Percentiles rank a stretch among this genome's conserved stretches.
Conservation (phyloP, 371 early-diverging fungal species). For the Rhizomucor pusillus region DNA sequence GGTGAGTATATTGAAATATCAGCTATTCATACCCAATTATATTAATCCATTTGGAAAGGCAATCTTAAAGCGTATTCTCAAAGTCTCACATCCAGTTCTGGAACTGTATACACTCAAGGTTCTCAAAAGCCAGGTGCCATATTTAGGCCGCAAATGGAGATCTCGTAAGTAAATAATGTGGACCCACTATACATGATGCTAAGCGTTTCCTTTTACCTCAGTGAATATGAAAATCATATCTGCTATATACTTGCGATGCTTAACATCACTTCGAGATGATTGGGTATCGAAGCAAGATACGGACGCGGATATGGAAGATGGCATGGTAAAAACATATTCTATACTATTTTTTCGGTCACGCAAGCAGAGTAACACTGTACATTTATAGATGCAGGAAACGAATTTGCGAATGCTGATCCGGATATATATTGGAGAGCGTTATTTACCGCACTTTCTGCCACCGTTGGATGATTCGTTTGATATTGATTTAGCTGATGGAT, state of each 20-base stretch:
- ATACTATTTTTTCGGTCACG: too few species aligned
- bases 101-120: slow-evolving; percentile 77
- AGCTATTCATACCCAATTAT: neutral
- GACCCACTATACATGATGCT: neutral
- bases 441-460: slow-evolving; percentile 48
- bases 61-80: slow-evolving; percentile 73
- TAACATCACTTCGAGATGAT: slow-evolving; percentile 68
- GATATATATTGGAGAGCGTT: slow-evolving; percentile 62
- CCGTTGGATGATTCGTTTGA: slow-evolving; percentile 20
- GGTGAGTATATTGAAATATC: slow-evolving; percentile 32
- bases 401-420: slow-evolving; percentile 60
- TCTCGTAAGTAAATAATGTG: slow-evolving; percentile 41
- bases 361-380: neutral
- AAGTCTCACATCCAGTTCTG: slow-evolving; percentile 64
- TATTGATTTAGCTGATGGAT: neutral
- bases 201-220: slow-evolving; percentile 7
- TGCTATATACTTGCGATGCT: slow-evolving; percentile 68
- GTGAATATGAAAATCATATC: slow-evolving; percentile 83
- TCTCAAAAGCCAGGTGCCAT: slow-evolving; percentile 77
- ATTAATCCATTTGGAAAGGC: slow-evolving; percentile 24
- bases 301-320: slow-evolving; percentile 71
- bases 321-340: slow-evolving; percentile 40
- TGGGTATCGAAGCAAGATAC: slow-evolving; percentile 70
- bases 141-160: slow-evolving; percentile 82
- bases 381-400: slow-evolving; percentile 56